These are phyloP conservation scores for Tetrapisispora nanseiensis DNA, from an alignment of 805 yeast species.

Conservation along the genomic window DNA sequence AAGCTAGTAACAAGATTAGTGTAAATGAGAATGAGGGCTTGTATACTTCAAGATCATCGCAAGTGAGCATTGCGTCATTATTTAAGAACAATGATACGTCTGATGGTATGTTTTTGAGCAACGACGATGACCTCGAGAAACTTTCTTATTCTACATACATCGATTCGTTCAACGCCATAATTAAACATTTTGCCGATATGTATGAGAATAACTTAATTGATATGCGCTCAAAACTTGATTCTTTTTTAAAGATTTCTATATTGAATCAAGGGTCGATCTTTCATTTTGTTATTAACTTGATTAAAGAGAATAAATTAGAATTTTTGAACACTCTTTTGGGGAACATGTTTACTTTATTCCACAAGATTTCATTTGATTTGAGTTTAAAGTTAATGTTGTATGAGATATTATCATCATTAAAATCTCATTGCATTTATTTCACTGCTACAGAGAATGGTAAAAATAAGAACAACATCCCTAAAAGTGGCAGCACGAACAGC, in stretches of 20 bases:
- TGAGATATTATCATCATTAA: slow-evolving; percentile 24
- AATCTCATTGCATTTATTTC: slow-evolving; percentile 20
- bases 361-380: slow-evolving; percentile 20
- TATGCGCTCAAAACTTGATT: slow-evolving; percentile 9
- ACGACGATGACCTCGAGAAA: not conserved
- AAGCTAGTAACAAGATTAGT: slow-evolving; percentile 6
- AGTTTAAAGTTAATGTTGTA: slow-evolving; percentile 24
- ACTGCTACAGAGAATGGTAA: slow-evolving; percentile 10
- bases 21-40: slow-evolving; percentile 6
- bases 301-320: slow-evolving; percentile 4
- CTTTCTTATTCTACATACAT: not conserved
- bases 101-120: not conserved
- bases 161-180: slow-evolving; percentile 4
- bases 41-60: slow-evolving; percentile 1
- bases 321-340: slow-evolving; percentile 9
- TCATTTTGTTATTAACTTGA: slow-evolving; percentile 10
- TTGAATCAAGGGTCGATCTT: slow-evolving; percentile 24
- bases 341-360: slow-evolving; percentile 16
- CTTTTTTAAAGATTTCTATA: slow-evolving; percentile 19
- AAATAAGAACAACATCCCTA: not conserved
- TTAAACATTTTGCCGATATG: slow-evolving; percentile 9
- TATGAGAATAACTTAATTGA: slow-evolving; percentile 6
- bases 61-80: not conserved
- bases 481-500: not conserved
- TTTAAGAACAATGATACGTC: not conserved